Conservation (phyloP, 2,329 filamentous ascomycete genomes). For the Pseudocercospora macadamiae region DNA sequence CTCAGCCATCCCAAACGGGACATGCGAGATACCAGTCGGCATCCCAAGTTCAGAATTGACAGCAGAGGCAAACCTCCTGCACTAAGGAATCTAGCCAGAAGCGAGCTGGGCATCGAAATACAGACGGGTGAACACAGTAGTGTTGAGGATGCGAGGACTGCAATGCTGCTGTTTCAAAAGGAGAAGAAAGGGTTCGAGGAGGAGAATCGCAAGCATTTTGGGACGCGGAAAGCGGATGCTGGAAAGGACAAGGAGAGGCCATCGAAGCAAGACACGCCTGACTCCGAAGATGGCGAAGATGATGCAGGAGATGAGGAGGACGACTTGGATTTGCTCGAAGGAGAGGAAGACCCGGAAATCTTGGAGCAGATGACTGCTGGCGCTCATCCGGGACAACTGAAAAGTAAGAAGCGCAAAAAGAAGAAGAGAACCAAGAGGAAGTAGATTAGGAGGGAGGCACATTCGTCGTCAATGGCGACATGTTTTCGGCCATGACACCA, state of each 20-base stretch:
- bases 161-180: slow-evolving; percentile 84
- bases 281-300: slow-evolving; percentile 30
- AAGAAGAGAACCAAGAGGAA: slow-evolving; percentile 40
- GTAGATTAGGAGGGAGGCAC: too few species aligned
- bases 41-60: slow-evolving; percentile 72
- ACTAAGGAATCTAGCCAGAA: slow-evolving; percentile 61
- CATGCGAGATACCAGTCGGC: slow-evolving; percentile 81
- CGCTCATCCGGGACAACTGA: slow-evolving; percentile 39
- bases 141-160: slow-evolving; percentile 78
- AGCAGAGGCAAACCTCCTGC: slow-evolving; percentile 70
- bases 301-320: slow-evolving; percentile 29
- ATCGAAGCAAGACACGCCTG: slow-evolving; percentile 27
- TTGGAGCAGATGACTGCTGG: slow-evolving; percentile 29
- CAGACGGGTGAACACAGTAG: slow-evolving; percentile 64
- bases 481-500: too few species aligned
- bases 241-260: slow-evolving; percentile 21
- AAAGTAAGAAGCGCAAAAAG: slow-evolving; percentile 37
- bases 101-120: slow-evolving; percentile 61
- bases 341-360: slow-evolving; percentile 20
- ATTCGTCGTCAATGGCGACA: too few species aligned
- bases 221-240: slow-evolving; percentile 28
- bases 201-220: slow-evolving; percentile 72
- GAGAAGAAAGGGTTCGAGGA: slow-evolving; percentile 85
- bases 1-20: slow-evolving; percentile 78
- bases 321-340: slow-evolving; percentile 32